Conservation (phyloP, 805 yeast species). For the Blastobotrys terrestris region DNA sequence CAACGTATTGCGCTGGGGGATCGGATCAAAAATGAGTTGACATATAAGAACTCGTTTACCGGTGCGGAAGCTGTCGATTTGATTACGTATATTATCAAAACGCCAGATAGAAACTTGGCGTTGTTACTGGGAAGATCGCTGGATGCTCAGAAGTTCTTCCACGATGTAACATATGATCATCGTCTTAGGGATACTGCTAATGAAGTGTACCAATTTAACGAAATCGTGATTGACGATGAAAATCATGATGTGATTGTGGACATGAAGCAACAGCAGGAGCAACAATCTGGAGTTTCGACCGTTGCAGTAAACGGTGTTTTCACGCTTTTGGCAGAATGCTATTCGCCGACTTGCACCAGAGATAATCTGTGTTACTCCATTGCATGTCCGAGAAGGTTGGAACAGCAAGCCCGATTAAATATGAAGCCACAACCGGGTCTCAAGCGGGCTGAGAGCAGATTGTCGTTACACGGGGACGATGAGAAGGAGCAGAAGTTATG, state of each 20-base stretch:
- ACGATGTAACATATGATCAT: conserved; percentile 93
- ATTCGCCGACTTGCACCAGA: conserved; percentile 92
- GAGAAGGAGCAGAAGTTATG: conserved; percentile 81
- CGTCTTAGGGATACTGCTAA: conserved; percentile 78
- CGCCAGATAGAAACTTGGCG: conserved; percentile 88
- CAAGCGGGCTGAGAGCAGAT: conserved; percentile 62
- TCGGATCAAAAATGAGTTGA: conserved; percentile 82
- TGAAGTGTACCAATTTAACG: conserved; percentile 76
- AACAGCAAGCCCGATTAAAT: conserved; percentile 89
- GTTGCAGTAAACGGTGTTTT: conserved; percentile 77
- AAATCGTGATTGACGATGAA: conserved; percentile 20
- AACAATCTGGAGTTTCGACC: background rate
- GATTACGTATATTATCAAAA: conserved; percentile 77
- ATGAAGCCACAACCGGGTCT: conserved; percentile 84
- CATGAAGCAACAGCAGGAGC: background rate
- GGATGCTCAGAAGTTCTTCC: conserved; percentile 91
- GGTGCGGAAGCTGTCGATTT: conserved; percentile 92
- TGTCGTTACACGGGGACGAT: conserved; percentile 61
- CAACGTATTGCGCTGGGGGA: conserved; percentile 66
- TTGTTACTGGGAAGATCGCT: conserved; percentile 81
- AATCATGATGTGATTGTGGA: background rate
- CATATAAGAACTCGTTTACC: conserved; percentile 87
- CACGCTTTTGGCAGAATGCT: conserved; percentile 87
- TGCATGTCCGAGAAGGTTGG: conserved; percentile 92
- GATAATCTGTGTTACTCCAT: conserved; percentile 87